Evolutionary conservation across 2,329 filamentous ascomycete species (phyloP).

Genomic region (Dactylellina sp.): DNA sequence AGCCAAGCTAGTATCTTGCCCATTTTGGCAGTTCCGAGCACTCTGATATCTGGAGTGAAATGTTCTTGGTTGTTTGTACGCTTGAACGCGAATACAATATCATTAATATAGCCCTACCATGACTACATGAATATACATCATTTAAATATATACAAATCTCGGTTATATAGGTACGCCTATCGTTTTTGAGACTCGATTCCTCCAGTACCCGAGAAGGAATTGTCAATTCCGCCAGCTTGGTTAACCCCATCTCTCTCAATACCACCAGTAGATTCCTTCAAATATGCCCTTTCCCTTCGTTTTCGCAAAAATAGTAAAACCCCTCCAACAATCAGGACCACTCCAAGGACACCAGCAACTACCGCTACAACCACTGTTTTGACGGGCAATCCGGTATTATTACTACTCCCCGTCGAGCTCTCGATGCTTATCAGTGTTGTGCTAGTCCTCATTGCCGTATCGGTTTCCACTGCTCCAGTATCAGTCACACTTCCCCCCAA

Average conservation of each 20-base stretch:
- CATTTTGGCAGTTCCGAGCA: too few species aligned
- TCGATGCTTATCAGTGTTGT: background rate
- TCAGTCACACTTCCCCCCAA: background rate
- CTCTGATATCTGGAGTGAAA: too few species aligned
- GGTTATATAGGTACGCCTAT: background rate
- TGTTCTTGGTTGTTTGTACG: too few species aligned
- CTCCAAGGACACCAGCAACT: background rate
- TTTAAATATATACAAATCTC: too few species aligned
- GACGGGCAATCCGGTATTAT: slow-evolving; percentile 7
- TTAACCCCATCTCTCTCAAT: slow-evolving; percentile 23
- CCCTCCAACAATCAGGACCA: background rate
- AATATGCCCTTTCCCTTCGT: background rate
- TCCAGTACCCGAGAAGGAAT: slow-evolving; percentile 8
- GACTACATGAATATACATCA: too few species aligned
- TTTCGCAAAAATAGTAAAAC: background rate
- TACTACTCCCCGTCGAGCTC: background rate
- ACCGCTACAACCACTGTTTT: slow-evolving; percentile 26
- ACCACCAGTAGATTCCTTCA: background rate
- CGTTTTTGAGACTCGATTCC: slow-evolving; percentile 3
- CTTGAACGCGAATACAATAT: too few species aligned
- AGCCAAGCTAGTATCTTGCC: too few species aligned
- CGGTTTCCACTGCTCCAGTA: background rate
- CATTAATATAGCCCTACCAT: too few species aligned
- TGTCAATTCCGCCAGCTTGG: slow-evolving; percentile 14
- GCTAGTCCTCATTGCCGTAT: background rate